Evolutionary conservation across 768 basidiomycete species (phyloP).

Genomic region (Collybia nuda): DNA sequence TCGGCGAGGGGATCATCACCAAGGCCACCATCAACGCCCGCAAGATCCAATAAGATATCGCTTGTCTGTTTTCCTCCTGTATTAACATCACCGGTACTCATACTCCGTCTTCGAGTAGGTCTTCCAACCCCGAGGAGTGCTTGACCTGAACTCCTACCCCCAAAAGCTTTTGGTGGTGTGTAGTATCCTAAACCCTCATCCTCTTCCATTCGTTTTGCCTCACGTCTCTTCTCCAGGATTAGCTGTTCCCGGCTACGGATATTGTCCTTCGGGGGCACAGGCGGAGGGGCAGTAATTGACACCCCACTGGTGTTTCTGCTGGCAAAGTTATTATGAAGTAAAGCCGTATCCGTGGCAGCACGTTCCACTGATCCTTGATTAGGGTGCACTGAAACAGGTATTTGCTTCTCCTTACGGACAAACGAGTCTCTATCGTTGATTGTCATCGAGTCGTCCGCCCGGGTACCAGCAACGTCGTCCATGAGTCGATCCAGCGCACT

Average conservation of each 20-base stretch:
- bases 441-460: slow-evolving; percentile 41
- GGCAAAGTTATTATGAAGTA: slow-evolving; percentile 34
- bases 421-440: slow-evolving; percentile 42
- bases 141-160: slow-evolving; percentile 12
- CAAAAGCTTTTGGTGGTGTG: slow-evolving; percentile 9
- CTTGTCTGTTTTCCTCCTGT: slow-evolving; percentile 33
- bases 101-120: slow-evolving; percentile 65
- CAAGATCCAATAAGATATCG: slow-evolving; percentile 38
- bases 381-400: slow-evolving; percentile 13
- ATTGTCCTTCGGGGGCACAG: slow-evolving; percentile 63
- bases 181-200: slow-evolving; percentile 37
- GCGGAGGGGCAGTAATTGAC: slow-evolving; percentile 42
- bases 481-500: slow-evolving; percentile 73
- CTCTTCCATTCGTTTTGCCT: slow-evolving; percentile 55
- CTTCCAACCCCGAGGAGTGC: slow-evolving; percentile 40
- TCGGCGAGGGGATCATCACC: slow-evolving; percentile 61
- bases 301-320: slow-evolving; percentile 44
- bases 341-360: slow-evolving; percentile 51
- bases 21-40: slow-evolving; percentile 20
- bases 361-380: slow-evolving; percentile 33
- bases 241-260: slow-evolving; percentile 65
- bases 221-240: slow-evolving; percentile 69
- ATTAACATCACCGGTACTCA: slow-evolving; percentile 77
- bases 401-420: slow-evolving; percentile 23
- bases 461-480: slow-evolving; percentile 59